These are phyloP conservation scores for Pelargonium nanum DNA, from an alignment of 345 rosid genomes.

Conservation along the genomic window DNA sequence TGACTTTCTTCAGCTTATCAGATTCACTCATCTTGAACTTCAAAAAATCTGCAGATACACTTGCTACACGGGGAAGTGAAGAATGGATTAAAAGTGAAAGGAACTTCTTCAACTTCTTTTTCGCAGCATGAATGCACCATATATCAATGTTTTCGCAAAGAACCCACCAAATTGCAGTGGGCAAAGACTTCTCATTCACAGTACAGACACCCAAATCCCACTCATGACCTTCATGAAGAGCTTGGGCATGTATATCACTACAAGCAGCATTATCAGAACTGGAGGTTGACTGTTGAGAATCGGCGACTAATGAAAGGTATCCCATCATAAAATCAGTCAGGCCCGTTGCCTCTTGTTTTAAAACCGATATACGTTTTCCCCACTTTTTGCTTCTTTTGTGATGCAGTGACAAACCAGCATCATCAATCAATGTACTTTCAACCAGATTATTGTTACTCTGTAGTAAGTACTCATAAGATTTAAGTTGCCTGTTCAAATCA, in stretches of 20 bases:
- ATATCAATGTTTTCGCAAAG: constrained; percentile 65
- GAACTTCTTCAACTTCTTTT: constrained; percentile 53
- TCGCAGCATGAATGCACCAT: constrained; percentile 61
- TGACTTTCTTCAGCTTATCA: constrained; percentile 23
- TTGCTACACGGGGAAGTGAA: constrained; percentile 33
- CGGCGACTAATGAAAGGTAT: constrained; percentile 26
- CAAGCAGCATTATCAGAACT: constrained; percentile 12
- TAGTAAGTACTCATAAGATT: constrained; percentile 50
- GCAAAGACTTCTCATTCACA: constrained; percentile 43
- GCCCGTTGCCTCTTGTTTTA: constrained; percentile 59
- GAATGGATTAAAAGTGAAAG: constrained; percentile 42
- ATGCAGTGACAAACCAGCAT: constrained; percentile 15
- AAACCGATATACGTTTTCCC: constrained; percentile 28
- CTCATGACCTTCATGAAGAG: constrained; percentile 22
- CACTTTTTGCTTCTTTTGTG: constrained; percentile 31
- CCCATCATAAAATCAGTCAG: constrained; percentile 54
- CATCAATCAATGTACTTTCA: constrained; percentile 32
- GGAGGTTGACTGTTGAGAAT: constrained; percentile 20
- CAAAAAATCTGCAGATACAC: constrained; percentile 15
- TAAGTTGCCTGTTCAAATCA: constrained; percentile 73
- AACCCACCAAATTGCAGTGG: constrained; percentile 64
- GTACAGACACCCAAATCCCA: constrained; percentile 49
- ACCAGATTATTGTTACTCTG: constrained; percentile 29
- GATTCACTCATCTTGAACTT: constrained; percentile 21
- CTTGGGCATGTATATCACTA: constrained; percentile 14